Conservation (phyloP, 164 flowering plant genomes). For the Dillenia suffruticosa region DNA sequence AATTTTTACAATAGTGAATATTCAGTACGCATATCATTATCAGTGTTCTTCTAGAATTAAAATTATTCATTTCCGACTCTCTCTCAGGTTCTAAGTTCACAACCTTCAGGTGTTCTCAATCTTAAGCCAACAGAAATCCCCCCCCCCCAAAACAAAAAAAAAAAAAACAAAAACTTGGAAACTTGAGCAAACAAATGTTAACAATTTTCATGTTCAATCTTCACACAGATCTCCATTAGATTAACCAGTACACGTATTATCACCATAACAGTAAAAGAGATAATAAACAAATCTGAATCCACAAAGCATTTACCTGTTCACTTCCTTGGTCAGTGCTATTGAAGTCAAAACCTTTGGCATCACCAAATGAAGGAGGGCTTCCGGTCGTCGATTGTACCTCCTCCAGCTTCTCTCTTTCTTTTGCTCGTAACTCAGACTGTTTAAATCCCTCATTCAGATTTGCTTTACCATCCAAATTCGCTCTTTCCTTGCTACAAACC, state of each 20-base stretch:
- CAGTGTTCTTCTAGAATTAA: no score
- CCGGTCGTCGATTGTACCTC: constrained; percentile 24
- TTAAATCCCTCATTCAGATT: constrained; percentile 27
- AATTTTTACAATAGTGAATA: not conserved
- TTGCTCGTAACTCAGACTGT: no score
- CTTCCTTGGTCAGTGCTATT: constrained; percentile 28
- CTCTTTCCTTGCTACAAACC: constrained; percentile 1
- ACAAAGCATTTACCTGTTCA: constrained; percentile 28
- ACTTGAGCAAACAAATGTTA: not conserved
- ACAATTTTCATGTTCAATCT: not conserved
- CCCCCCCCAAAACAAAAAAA: not conserved
- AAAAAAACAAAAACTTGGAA: not conserved
- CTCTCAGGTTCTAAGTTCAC: no score
- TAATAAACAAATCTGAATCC: no score
- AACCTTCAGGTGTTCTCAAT: not conserved
- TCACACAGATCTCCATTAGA: no score
- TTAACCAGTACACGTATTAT: no score
- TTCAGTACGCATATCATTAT: no score
- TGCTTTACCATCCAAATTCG: constrained; percentile 8
- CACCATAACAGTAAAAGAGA: no score
- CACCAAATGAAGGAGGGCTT: constrained; percentile 57
- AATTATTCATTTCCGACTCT: no score
- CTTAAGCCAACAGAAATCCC: not conserved
- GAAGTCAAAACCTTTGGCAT: constrained; percentile 34
- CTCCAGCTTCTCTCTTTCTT: no score